Percentiles rank a stretch among this genome's conserved stretches.
Evolutionary conservation across 2,329 filamentous ascomycete genomes (phyloP).

Genomic region (Calonectria pseudoturangicola): DNA sequence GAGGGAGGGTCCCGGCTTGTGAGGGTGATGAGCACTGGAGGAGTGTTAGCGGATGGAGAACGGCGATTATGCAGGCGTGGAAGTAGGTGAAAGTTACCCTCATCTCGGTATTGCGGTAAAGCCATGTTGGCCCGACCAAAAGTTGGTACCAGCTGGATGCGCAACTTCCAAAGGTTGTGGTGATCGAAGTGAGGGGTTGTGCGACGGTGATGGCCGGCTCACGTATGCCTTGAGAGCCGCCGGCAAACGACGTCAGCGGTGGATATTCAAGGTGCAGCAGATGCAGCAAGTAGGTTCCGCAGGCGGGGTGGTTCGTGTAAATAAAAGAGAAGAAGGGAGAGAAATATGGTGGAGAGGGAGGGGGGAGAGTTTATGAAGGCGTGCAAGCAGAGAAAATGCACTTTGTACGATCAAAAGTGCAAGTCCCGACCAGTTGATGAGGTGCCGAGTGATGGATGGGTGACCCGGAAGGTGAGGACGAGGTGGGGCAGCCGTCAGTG

Average conservation of each 20-base stretch:
- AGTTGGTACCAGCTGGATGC: constrained; percentile 2
- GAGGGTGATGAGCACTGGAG: constrained; percentile 58
- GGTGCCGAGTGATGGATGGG: constrained; percentile 45
- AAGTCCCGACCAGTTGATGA: constrained; percentile 39
- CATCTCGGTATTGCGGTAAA: constrained; percentile 52
- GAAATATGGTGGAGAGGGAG: not conserved
- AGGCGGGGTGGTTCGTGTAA: constrained; percentile 2
- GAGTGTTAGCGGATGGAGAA: constrained; percentile 40
- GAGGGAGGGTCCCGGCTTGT: constrained; percentile 49
- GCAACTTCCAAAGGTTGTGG: constrained; percentile 21
- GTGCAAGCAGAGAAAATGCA: constrained; percentile 34
- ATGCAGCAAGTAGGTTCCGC: constrained; percentile 24
- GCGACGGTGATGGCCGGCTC: constrained; percentile 39
- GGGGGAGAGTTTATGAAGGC: constrained; percentile 8
- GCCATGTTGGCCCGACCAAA: constrained; percentile 44
- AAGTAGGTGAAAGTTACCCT: constrained; percentile 44
- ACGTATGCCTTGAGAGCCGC: constrained; percentile 43
- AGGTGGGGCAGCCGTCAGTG: constrained; percentile 55
- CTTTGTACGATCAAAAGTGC: constrained; percentile 34
- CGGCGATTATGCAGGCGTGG: not conserved
- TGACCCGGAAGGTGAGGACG: constrained; percentile 53
- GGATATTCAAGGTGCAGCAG: constrained; percentile 22
- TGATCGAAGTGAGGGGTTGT: constrained; percentile 44
- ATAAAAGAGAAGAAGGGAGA: not conserved
- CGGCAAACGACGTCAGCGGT: constrained; percentile 45